Base-by-base conservation (phyloP, 495 filamentous ascomycete genomes). In the Neohortaea acidophila region DNA sequence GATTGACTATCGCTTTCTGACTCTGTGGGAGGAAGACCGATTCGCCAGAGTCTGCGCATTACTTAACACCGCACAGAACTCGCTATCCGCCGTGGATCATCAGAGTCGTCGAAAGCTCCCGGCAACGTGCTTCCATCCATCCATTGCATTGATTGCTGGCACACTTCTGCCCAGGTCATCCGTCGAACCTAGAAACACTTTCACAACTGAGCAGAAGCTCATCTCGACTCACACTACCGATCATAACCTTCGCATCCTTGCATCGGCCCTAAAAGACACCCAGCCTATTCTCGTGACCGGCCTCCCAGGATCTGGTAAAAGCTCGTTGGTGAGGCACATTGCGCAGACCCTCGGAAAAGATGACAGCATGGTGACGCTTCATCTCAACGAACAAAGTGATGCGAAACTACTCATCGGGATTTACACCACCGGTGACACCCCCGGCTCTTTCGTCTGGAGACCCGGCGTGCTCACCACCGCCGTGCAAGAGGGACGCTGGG, bases 301-400 rank as follows among this genome's bases (percentile, higher is more conserved):
- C 7, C 60, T 84, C 13, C 72, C 86, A 2, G 86, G 91, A 26
- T 79, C 81, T 14, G 91, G 91, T 19, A 99, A 99, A 60, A 92
- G 87, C 2, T 76, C 77, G 2, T 49, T 86, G 20, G 72, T 86
- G n/a, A 78, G 81, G 54, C 79, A 93, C 45, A 67, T 87, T 44
- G 85, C 91, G 15, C 67, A 66, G 44, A 71, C 72, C 28, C 70
- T 94, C 43, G 77, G 77, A 18, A 79, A 79, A 44, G 67, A 77
- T 5, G 63, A 70, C 18, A 71, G 73, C 27, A 78, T 96, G 72
- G 73, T 96, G 23, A 93, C 85, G 7, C 67, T 99, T 23, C 84
- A 96, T 53, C 66, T 99, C 21, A 94, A 94, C 51, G 91, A 94
- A 56, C 91, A 99, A 58, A 93, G 81, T 0, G 91, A 99, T 61